These are phyloP conservation scores for Crithidia expoeki DNA, from an alignment of 208 protist species.

Conservation along the genomic window DNA sequence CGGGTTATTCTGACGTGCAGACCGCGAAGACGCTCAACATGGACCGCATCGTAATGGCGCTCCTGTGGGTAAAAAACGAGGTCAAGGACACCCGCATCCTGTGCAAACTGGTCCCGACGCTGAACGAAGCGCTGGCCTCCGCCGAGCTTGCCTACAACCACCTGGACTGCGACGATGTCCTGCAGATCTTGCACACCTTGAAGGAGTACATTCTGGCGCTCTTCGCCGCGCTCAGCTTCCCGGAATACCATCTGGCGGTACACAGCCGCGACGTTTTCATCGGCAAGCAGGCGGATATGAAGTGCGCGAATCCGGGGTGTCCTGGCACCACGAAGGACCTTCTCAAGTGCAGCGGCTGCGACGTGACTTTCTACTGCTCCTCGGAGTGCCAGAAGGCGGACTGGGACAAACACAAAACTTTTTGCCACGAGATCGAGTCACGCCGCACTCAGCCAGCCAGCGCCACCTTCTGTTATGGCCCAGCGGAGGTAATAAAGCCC, in stretches of 20 bases:
- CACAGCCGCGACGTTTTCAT: constrained; percentile 68
- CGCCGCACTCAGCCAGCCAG: constrained; percentile 38
- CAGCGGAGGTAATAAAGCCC: constrained; percentile 36
- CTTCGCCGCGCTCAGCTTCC: constrained; percentile 54
- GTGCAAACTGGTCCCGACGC: constrained; percentile 43
- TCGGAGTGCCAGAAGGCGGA: constrained; percentile 74
- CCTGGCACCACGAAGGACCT: constrained; percentile 63
- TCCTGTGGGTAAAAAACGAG: constrained; percentile 66
- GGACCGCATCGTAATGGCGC: constrained; percentile 48
- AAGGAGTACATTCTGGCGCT: constrained; percentile 45
- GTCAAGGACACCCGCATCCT: constrained; percentile 53
- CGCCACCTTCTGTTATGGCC: constrained; percentile 27
- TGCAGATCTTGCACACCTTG: constrained; percentile 58
- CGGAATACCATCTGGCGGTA: constrained; percentile 73
- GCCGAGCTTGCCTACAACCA: constrained; percentile 47
- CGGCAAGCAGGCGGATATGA: constrained; percentile 64
- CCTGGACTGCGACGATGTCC: constrained; percentile 39
- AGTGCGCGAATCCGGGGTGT: constrained; percentile 67
- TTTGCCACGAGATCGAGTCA: constrained; percentile 76
- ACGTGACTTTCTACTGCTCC: constrained; percentile 82
- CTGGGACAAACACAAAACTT: constrained; percentile 77
- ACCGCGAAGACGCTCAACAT: constrained; percentile 38
- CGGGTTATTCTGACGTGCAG: constrained; percentile 20
- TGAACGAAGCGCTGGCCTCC: constrained; percentile 50
- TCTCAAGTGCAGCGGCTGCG: constrained; percentile 81